Base-by-base conservation (phyloP, 202 grass and related monocot genomes). In the Schoenoplectus triqueter region DNA sequence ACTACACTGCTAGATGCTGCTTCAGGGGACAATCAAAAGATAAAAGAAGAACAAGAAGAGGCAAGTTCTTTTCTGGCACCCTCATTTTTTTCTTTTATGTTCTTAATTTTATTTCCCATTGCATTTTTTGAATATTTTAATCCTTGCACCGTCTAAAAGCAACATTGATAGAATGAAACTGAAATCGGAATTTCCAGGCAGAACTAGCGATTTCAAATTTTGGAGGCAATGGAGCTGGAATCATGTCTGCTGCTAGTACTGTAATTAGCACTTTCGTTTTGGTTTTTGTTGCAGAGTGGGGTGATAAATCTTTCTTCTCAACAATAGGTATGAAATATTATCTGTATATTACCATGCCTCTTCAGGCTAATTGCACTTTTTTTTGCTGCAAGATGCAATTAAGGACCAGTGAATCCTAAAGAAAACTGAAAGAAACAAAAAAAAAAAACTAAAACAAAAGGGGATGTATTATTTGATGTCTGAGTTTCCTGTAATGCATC, bases 231-330 rank as follows among this genome's bases (percentile, higher is more conserved):
- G 96, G 96, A 56, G 90, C 90, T 0, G 96, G 96, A 71, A 92
- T 95, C 49, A 90, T 92, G 86, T 91, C 93, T 89, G 87, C 89
- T 7, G 96, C 88, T 46, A 93, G 88, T 73, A 99, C 93, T 69
- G 83, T 91, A 67, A 65, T 94, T 67, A 99, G 93, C 88, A 99
- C 96, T 79, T 99, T 99, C 68, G 82, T 99, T 57, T 89, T 99
- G 87, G 93, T 99, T 92, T 99, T 99, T 91, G 87, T 95, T 6
- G 93, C 96, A 7, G 95, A 98, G 92, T 98, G 96, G 96, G 96
- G 96, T 71, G 96, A 98, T 83, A 98, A 95, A 85, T 98, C 96
- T 8, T 98, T 98, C 88, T 98, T 98, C 82, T 98, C 96, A 52
- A 98, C 96, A 60, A 90, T 98, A 83, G 96, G 96, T 98, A 88